Evolutionary conservation across 345 rosid genomes (phyloP).

Genomic region (Rhizophora apiculata): DNA sequence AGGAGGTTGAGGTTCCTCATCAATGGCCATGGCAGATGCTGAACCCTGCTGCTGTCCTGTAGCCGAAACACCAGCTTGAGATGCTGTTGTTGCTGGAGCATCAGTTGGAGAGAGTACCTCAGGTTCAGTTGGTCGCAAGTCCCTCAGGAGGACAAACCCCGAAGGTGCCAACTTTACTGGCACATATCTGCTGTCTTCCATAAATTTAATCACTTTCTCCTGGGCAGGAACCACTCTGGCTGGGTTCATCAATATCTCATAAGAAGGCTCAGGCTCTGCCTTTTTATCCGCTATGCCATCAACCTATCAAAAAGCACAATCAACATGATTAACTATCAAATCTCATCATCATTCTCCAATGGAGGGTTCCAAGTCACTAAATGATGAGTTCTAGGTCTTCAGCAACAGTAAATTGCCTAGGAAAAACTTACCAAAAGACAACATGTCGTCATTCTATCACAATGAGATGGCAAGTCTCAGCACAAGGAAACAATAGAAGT

Average conservation of each 20-base stretch:
- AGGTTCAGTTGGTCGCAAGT: constrained; percentile 68
- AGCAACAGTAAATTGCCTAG: not conserved
- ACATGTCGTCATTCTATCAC: not conserved
- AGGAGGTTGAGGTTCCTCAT: constrained; percentile 97
- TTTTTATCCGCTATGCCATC: constrained; percentile 80
- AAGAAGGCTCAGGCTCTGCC: constrained; percentile 79
- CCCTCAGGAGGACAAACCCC: constrained; percentile 93
- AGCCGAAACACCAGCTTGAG: constrained; percentile 57
- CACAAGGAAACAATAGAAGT: not conserved
- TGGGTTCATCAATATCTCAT: constrained; percentile 82
- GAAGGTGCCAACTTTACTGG: constrained; percentile 91
- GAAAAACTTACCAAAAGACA: not conserved
- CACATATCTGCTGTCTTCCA: constrained; percentile 85
- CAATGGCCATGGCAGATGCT: constrained; percentile 86
- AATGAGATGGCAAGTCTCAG: not conserved
- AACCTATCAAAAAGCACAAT: constrained; percentile 45
- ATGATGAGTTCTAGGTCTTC: not conserved
- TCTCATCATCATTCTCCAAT: not conserved
- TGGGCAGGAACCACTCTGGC: constrained; percentile 96
- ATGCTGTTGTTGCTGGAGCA: constrained; percentile 64
- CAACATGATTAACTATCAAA: not conserved
- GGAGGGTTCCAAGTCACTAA: no score
- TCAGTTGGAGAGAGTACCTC: constrained; percentile 93
- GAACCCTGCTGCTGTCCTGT: constrained; percentile 57
- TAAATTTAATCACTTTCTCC: constrained; percentile 75